These are phyloP conservation scores for Lactarius quietus DNA, from an alignment of 768 basidiomycete species.

Conservation along the genomic window DNA sequence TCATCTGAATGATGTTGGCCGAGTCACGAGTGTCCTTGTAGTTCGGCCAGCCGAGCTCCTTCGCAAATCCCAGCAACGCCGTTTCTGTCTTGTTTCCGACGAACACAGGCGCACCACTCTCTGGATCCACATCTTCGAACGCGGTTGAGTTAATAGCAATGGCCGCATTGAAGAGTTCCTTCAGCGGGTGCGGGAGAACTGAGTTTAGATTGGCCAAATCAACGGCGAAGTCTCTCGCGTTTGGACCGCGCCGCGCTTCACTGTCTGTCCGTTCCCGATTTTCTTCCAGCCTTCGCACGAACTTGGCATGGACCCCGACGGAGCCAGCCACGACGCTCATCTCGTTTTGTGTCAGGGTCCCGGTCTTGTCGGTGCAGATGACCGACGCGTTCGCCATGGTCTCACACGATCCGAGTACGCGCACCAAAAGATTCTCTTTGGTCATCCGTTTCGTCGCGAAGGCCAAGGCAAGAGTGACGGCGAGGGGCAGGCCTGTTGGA, in stretches of 20 bases:
- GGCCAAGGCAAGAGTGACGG: constrained; percentile 92
- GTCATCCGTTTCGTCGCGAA: constrained; percentile 99
- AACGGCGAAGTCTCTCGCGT: constrained; percentile 78
- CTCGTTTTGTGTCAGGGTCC: constrained; percentile 90
- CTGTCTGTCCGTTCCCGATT: constrained; percentile 72
- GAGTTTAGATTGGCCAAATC: constrained; percentile 69
- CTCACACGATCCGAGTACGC: constrained; percentile 94
- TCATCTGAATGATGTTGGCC: constrained; percentile 71
- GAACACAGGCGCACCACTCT: constrained; percentile 57
- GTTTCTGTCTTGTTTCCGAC: constrained; percentile 96
- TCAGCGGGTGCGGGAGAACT: constrained; percentile 57
- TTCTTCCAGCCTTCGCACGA: constrained; percentile 72
- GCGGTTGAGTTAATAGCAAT: constrained; percentile 93
- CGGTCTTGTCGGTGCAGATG: constrained; percentile 94
- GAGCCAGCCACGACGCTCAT: constrained; percentile 98
- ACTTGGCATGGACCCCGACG: constrained; percentile 91
- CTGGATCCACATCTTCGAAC: constrained; percentile 74
- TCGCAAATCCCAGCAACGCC: constrained; percentile 83
- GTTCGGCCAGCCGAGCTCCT: constrained; percentile 71
- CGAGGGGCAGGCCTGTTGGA: constrained; percentile 78
- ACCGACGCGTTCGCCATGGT: constrained; percentile 99
- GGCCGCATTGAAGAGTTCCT: constrained; percentile 72
- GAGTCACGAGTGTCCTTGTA: constrained; percentile 64
- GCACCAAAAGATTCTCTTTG: constrained; percentile 88
- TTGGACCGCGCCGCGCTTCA: constrained; percentile 41